A percentile compares a stretch with the other conserved stretches of the same genome.
phyloP scores from a whole-genome alignment of 768 basidiomycete genomes.

The Crepidotus variabilis region DNA sequence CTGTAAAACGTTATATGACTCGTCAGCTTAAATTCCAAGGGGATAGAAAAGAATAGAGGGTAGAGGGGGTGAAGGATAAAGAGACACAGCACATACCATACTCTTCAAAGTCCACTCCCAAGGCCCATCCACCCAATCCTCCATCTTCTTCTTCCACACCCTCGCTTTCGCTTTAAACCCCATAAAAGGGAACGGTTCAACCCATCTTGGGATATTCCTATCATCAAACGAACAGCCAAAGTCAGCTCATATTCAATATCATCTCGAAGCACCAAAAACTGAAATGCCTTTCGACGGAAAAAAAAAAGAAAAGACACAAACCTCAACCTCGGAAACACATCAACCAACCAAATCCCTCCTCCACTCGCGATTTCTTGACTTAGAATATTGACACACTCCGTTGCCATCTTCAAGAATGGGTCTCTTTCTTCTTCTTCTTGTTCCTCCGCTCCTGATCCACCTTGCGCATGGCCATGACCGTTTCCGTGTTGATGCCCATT shows the following conservation, averaged over 20 bases:
- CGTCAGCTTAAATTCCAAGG: too few relatives aligned
- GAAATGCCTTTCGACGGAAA: too few relatives aligned
- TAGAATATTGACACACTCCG: conserved; percentile 39
- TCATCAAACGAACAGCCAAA: background rate
- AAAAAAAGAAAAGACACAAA: conserved; percentile 37
- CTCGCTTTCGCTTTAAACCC: conserved; percentile 60
- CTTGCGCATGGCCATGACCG: too few relatives aligned
- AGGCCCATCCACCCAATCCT: conserved; percentile 61
- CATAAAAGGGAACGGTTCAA: conserved; percentile 60
- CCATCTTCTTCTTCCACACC: conserved; percentile 60
- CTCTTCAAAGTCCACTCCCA: conserved; percentile 54
- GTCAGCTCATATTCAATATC: too few relatives aligned
- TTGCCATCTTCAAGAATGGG: conserved; percentile 35
- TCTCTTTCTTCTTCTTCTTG: conserved; percentile 17
- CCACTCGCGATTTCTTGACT: conserved; percentile 37
- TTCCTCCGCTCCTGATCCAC: too few relatives aligned
- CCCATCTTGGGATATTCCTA: background rate
- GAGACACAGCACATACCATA: conserved; percentile 39
- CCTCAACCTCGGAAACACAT: conserved; percentile 47
- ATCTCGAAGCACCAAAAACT: too few relatives aligned
- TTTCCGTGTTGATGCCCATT: too few relatives aligned
- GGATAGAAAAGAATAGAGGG: background rate
- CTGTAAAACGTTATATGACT: background rate
- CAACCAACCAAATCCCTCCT: conserved; percentile 47
- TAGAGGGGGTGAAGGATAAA: background rate